Conservation (phyloP, 2,329 filamentous ascomycete species). For the Sphaerulina musiva region DNA sequence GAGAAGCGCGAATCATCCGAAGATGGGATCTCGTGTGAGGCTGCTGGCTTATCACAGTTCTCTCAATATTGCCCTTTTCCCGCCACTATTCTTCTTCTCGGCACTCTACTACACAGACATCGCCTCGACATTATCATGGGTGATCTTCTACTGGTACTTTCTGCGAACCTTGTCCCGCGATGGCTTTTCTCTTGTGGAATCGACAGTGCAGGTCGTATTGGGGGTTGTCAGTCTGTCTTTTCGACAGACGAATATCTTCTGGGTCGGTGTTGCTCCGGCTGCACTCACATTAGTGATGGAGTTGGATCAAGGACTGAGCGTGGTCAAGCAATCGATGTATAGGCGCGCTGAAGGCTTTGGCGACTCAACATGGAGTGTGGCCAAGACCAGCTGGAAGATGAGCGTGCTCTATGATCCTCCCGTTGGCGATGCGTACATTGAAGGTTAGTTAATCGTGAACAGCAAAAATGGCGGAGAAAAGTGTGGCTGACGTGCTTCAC, state of each 20-base stretch:
- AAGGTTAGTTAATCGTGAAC: conserved; percentile 39
- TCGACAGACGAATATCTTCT: conserved; percentile 95
- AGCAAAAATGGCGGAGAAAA: too few relatives aligned
- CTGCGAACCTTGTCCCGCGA: conserved; percentile 32
- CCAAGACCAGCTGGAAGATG: conserved; percentile 35
- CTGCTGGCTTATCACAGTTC: conserved; percentile 48
- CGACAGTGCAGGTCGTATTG: conserved; percentile 39
- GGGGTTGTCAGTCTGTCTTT: conserved; percentile 66
- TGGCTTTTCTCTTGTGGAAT: conserved; percentile 18
- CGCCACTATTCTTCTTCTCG: conserved; percentile 91
- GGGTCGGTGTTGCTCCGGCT: conserved; percentile 74
- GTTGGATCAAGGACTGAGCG: conserved; percentile 48
- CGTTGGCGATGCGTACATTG: conserved; percentile 43
- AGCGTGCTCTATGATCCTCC: conserved; percentile 47
- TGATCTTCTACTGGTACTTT: conserved; percentile 58
- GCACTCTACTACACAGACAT: conserved; percentile 93
- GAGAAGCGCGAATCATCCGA: conserved; percentile 14
- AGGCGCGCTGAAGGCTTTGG: conserved; percentile 28
- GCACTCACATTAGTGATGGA: conserved; percentile 44
- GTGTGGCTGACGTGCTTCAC: not conserved
- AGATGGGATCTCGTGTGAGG: conserved; percentile 9
- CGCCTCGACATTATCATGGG: conserved; percentile 67
- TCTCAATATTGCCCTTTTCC: conserved; percentile 77
- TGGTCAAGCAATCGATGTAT: conserved; percentile 31
- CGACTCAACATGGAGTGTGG: conserved; percentile 25